phyloP scores from a whole-genome alignment of 2,329 filamentous ascomycete species.

The Aspergillus sp. region DNA sequence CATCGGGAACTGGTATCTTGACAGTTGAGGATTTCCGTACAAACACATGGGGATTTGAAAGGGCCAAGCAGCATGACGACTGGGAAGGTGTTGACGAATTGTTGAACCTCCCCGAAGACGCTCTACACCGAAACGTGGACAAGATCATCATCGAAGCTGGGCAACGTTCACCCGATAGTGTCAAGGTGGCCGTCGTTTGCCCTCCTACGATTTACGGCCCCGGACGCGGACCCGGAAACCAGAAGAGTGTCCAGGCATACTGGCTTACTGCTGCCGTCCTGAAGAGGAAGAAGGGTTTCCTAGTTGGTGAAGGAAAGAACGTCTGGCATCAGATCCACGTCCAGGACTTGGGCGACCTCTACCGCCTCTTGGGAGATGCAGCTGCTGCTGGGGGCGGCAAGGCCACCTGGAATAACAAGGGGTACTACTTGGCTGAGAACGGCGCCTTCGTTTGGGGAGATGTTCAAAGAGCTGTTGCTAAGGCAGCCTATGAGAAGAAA shows the following conservation, averaged over 20 bases:
- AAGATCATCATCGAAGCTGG: conserved; percentile 37
- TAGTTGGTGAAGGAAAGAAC: conserved; percentile 41
- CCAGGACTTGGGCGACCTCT: conserved; percentile 41
- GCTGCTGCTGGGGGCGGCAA: conserved; percentile 40
- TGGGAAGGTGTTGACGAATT: conserved; percentile 46
- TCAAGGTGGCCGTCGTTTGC: conserved; percentile 41
- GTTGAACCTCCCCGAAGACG: conserved; percentile 40
- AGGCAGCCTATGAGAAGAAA: conserved; percentile 54
- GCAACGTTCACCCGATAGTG: conserved; percentile 24
- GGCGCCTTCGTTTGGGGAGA: conserved; percentile 43
- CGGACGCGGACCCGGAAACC: conserved; percentile 37
- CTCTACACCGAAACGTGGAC: conserved; percentile 42
- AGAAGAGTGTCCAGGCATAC: conserved; percentile 44
- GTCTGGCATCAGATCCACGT: conserved; percentile 44
- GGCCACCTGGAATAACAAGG: conserved; percentile 44
- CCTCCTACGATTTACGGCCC: conserved; percentile 45
- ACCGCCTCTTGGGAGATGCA: conserved; percentile 37
- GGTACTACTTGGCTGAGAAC: conserved; percentile 51
- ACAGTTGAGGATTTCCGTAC: conserved; percentile 42
- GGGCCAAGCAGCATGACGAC: conserved; percentile 48
- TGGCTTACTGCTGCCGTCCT: conserved; percentile 38
- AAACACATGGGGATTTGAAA: conserved; percentile 40
- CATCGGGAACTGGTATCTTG: conserved; percentile 46
- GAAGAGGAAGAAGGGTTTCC: conserved; percentile 37
- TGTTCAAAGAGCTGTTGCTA: conserved; percentile 35